Percentiles rank a stretch among this genome's conserved stretches.
These are phyloP conservation scores for Sphenostylis stenocarpa DNA, from an alignment of 306 rosid genomes.

Conservation along the genomic window DNA sequence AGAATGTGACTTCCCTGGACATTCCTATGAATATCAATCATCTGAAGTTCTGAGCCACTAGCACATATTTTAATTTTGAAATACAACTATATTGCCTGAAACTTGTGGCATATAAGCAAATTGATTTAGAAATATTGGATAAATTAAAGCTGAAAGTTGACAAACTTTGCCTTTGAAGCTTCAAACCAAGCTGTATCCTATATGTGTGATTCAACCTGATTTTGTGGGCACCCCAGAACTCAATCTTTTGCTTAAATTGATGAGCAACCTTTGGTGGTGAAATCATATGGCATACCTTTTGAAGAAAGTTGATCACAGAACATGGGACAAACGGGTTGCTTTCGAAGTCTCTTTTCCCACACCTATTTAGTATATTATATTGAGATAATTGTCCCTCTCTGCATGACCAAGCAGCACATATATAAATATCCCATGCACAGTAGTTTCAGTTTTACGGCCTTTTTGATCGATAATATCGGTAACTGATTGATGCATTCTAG, in stretches of 20 bases:
- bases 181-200: conserved; percentile 17
- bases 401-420: conserved; percentile 34
- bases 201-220: conserved; percentile 4
- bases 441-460: conserved; percentile 40
- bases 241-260: conserved; percentile 46
- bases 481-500: conserved; percentile 32
- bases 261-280: conserved; percentile 35
- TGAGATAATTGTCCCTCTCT: conserved; percentile 44
- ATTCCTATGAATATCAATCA: neutral
- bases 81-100: neutral
- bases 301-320: conserved; percentile 34
- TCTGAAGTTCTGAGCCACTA: conserved; percentile 1
- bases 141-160: conserved; percentile 16
- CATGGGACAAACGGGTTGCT: conserved; percentile 39
- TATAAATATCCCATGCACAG: conserved; percentile 50
- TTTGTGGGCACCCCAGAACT: conserved; percentile 27
- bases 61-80: conserved; percentile 16
- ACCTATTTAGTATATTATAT: conserved; percentile 34
- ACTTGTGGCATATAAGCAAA: conserved; percentile 7
- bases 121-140: conserved; percentile 6
- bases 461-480: conserved; percentile 47
- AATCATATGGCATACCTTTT: conserved; percentile 20
- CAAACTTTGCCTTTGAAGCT: conserved; percentile 18
- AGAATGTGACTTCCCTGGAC: neutral
- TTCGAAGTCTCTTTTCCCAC: conserved; percentile 30